phyloP scores from a whole-genome alignment of 2,329 filamentous ascomycete species.

The Cladosporium velox region DNA sequence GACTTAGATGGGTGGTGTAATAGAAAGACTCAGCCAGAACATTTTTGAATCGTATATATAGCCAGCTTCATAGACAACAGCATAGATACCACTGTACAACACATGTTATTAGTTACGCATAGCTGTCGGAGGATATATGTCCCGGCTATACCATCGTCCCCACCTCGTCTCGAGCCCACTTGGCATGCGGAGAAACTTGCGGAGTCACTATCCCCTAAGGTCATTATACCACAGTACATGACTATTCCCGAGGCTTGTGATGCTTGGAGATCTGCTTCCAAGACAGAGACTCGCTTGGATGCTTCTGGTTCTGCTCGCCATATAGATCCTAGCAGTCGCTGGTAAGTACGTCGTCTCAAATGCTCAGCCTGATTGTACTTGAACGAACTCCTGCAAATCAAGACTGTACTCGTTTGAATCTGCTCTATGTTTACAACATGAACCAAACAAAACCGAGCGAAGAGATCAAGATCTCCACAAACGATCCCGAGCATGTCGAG shows the following conservation, averaged over 20 bases:
- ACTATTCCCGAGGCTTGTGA: neutral
- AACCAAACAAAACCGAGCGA: neutral
- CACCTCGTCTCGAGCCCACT: neutral
- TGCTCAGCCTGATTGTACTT: too few relatives aligned
- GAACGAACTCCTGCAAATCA: too few relatives aligned
- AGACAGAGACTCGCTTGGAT: neutral
- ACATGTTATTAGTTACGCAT: neutral
- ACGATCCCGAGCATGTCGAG: neutral
- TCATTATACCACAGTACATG: neutral
- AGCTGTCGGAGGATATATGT: neutral
- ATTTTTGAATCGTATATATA: neutral
- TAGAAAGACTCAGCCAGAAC: neutral
- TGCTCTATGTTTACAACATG: neutral
- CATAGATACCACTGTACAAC: neutral
- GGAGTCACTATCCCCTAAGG: neutral
- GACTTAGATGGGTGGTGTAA: neutral
- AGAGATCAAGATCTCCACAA: neutral
- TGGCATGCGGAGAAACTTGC: slow-evolving; percentile 2
- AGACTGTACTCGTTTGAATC: too few relatives aligned
- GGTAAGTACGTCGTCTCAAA: too few relatives aligned
- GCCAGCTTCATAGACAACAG: neutral
- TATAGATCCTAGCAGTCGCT: neutral
- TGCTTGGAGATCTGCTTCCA: neutral
- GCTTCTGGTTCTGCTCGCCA: neutral
- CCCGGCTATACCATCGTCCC: neutral